A percentile compares a stretch with the other conserved stretches of the same genome.
Conservation (phyloP, 352 stramenopile genomes). For the Phytophthora litchii region DNA sequence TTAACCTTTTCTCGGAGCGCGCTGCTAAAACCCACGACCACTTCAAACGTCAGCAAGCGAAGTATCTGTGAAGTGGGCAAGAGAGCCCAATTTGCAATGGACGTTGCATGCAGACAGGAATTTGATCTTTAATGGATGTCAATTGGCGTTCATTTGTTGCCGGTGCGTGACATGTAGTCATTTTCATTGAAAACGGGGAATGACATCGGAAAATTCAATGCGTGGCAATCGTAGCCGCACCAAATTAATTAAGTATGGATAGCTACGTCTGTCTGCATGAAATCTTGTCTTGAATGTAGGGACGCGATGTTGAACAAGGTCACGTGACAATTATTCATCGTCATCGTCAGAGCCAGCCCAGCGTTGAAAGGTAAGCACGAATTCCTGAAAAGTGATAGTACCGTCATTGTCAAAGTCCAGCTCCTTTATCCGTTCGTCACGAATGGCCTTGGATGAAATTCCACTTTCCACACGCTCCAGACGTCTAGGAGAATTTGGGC, state of each 20-base stretch:
- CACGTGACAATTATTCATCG: constrained; percentile 12
- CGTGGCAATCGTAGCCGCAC: constrained; percentile 24
- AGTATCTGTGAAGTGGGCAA: constrained; percentile 31
- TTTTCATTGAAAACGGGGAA: constrained; percentile 7
- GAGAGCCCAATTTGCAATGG: constrained; percentile 1
- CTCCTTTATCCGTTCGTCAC: constrained; percentile 84
- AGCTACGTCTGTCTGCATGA: constrained; percentile 11
- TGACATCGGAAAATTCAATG: constrained; percentile 27
- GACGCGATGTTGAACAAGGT: neutral
- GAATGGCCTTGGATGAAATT: constrained; percentile 65
- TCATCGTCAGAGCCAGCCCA: constrained; percentile 76
- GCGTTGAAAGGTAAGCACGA: constrained; percentile 87
- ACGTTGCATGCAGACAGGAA: neutral
- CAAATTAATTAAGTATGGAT: constrained; percentile 28
- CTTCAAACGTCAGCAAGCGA: constrained; percentile 45
- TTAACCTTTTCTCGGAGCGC: constrained; percentile 75
- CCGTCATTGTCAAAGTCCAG: constrained; percentile 88
- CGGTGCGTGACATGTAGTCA: constrained; percentile 17
- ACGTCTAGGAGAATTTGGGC: constrained; percentile 28
- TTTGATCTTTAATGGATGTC: constrained; percentile 14
- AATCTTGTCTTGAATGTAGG: constrained; percentile 10
- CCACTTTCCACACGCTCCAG: constrained; percentile 63
- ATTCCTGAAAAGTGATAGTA: constrained; percentile 91
- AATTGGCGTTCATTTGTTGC: constrained; percentile 20
- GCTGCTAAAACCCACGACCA: constrained; percentile 62